A percentile compares a stretch with the other conserved stretches of the same genome.
phyloP scores from a whole-genome alignment of 176 grass and related monocot species.

The Musa schizocarpa region DNA sequence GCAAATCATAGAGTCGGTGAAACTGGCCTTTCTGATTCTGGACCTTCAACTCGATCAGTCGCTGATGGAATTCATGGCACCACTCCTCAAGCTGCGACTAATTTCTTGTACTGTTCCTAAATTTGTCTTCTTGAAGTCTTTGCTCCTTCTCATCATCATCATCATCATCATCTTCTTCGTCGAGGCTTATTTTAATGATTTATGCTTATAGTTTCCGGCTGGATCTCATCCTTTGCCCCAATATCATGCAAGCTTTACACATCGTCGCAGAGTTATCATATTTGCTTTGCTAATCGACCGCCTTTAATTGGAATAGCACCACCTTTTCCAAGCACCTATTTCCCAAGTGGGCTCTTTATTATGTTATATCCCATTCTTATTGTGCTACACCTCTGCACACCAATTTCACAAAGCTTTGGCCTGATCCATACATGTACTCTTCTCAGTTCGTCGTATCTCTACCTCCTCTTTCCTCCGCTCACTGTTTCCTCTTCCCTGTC shows the following conservation, averaged over 20 bases:
- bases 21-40: background rate
- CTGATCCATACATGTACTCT: constrained; percentile 4
- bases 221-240: background rate
- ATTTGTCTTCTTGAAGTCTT: background rate
- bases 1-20: background rate
- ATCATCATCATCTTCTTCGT: background rate
- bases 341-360: constrained; percentile 5
- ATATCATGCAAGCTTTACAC: background rate
- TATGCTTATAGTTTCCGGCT: background rate
- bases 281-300: background rate
- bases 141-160: background rate
- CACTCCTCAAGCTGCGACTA: constrained; percentile 16
- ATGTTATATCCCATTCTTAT: background rate
- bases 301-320: background rate
- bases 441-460: constrained; percentile 15
- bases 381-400: background rate
- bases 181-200: background rate
- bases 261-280: background rate
- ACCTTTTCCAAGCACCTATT: background rate
- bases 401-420: constrained; percentile 1
- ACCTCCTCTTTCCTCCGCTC: background rate
- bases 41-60: constrained; percentile 25
- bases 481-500: background rate
- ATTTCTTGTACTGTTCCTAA: constrained; percentile 32
- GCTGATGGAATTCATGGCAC: constrained; percentile 21